phyloP scores from a whole-genome alignment of 306 rosid genomes.

The Clitoria ternatea region DNA sequence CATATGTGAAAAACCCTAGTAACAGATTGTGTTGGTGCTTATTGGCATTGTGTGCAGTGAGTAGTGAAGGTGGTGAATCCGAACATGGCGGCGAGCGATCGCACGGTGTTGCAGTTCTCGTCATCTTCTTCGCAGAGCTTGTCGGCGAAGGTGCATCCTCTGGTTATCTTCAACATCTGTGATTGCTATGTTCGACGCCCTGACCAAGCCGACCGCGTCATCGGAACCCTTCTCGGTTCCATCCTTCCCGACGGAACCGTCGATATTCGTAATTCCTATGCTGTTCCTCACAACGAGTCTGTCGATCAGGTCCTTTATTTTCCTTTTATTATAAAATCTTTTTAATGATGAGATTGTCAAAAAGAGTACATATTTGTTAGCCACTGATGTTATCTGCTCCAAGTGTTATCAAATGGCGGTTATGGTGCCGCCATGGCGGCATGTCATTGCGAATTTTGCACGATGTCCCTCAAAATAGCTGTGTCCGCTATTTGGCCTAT shows the following conservation, averaged over 20 bases:
- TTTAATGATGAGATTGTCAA: too few relatives aligned
- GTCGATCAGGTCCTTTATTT: slow-evolving; percentile 57
- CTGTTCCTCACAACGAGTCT: slow-evolving; percentile 88
- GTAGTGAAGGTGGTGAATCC: neutral
- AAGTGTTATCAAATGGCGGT: too few relatives aligned
- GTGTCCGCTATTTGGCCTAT: too few relatives aligned
- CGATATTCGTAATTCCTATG: slow-evolving; percentile 83
- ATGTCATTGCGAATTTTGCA: too few relatives aligned
- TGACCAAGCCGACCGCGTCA: slow-evolving; percentile 89
- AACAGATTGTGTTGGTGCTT: neutral
- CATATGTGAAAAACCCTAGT: slow-evolving; percentile 32
- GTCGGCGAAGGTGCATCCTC: slow-evolving; percentile 77
- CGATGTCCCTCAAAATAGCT: too few relatives aligned
- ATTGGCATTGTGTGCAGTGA: neutral
- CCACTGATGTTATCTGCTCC: neutral
- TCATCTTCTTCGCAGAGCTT: slow-evolving; percentile 39
- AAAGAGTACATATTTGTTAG: neutral
- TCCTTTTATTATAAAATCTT: neutral
- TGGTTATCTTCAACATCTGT: slow-evolving; percentile 80
- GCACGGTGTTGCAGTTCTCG: slow-evolving; percentile 64
- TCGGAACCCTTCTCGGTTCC: slow-evolving; percentile 90
- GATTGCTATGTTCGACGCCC: slow-evolving; percentile 89
- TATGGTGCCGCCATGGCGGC: too few relatives aligned
- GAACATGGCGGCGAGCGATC: slow-evolving; percentile 69
- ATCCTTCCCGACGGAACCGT: slow-evolving; percentile 74